These are phyloP conservation scores for Phytophthora multivora DNA, from an alignment of 352 stramenopile genomes.

Conservation along the genomic window DNA sequence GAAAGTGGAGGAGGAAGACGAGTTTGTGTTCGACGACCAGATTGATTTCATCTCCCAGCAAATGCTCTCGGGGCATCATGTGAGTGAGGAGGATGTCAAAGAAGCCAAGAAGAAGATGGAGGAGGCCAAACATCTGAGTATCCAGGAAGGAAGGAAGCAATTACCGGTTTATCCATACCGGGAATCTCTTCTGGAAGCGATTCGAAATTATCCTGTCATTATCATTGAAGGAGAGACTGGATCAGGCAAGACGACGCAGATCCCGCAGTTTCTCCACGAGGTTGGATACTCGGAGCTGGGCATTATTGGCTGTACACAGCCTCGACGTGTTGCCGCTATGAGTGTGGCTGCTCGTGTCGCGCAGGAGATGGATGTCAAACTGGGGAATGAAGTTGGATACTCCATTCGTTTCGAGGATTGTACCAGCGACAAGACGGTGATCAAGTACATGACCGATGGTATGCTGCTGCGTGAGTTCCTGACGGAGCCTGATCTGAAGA, in stretches of 20 bases:
- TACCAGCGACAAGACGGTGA: constrained; percentile 96
- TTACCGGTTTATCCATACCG: constrained; percentile 98
- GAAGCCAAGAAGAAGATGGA: constrained; percentile 76
- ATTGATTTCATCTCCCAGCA: constrained; percentile 99
- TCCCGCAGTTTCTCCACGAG: constrained; percentile 98
- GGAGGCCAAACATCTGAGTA: constrained; percentile 91
- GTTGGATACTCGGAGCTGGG: constrained; percentile 98
- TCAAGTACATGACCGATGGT: constrained; percentile 99
- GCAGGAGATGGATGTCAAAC: constrained; percentile 97
- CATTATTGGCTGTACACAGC: constrained; percentile 95
- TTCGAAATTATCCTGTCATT: constrained; percentile 93
- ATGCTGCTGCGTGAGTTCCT: constrained; percentile 99
- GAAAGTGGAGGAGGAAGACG: constrained; percentile 87
- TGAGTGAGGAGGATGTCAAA: constrained; percentile 82
- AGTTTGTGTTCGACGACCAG: constrained; percentile 98
- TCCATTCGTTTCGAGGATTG: constrained; percentile 99
- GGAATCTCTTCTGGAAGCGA: constrained; percentile 97
- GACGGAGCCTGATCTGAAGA: constrained; percentile 96
- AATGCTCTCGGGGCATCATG: constrained; percentile 84
- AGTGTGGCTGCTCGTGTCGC: constrained; percentile 98
- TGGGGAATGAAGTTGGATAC: constrained; percentile 98
- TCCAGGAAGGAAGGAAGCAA: constrained; percentile 94
- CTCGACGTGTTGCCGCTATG: constrained; percentile 98
- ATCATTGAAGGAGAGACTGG: constrained; percentile 93
- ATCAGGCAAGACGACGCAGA: constrained; percentile 99